Evolutionary conservation across 1,284 basidiomycete genomes (phyloP), one percentile per base, ranked within the genome.

Genomic region (Cryptococcus sp.): DNA sequence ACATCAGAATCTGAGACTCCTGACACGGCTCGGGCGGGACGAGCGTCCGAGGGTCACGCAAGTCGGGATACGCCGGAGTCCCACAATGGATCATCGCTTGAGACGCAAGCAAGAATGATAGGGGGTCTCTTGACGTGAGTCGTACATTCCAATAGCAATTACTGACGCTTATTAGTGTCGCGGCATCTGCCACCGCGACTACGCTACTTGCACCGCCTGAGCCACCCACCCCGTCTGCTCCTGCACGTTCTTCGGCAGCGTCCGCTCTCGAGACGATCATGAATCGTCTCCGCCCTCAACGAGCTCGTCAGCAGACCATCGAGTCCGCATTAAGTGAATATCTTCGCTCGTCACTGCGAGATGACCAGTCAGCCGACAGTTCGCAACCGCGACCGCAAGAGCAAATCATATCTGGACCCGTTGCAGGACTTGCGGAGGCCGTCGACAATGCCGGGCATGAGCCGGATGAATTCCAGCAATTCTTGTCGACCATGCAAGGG

Each of bases 101-200:
- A 74, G 17, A 64, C 70, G 25, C 77, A 78, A 54, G 75, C 75
- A 10, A 67, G 74, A 19, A 44, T 46, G 40, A 27, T 78, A 31
- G 71, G 75, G 38, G 73, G 73, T 31, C 68, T 78, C 15, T 47
- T 78, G n/a, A 76, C 74, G 76, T 76, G 59, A 62, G 76, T 67
- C 5, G 4, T 16, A 8, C n/a, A 25, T n/a, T 19, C 31, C 31
- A 35, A 10, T 45, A 10, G 16, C 42, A 13, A 23, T 16, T 7
- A 16, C 42, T 41, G 13, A 56, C 27, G 47, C 50, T 51, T 15
- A 51, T 13, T 10, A 76, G 77, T 44, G 76, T 76, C 45, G 76
- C 77, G 3, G 74, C 77, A 4, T 71, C 75, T 7, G 77, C 77
- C 0, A 76, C 75, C 0, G 75, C 77, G 1, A 72, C 70, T 1